Conservation (phyloP, 1,284 basidiomycete species). For the Chiua sp. region DNA sequence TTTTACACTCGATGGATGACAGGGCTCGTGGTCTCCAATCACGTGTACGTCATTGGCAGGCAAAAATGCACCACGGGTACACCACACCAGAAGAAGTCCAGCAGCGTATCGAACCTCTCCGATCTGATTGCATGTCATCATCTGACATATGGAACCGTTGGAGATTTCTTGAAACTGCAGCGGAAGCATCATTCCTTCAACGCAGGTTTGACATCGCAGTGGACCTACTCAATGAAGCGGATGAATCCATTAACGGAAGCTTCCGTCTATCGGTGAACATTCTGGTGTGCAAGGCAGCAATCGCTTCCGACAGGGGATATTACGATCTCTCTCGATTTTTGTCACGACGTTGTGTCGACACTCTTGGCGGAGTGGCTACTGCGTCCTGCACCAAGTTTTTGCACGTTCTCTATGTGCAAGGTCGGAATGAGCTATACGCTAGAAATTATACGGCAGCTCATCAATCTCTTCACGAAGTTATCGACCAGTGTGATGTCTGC, state of each 20-base stretch:
- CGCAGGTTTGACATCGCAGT: background rate
- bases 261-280: background rate
- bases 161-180: background rate
- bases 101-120: background rate
- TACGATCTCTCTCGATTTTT: background rate
- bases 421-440: background rate
- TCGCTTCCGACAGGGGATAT: background rate
- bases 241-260: background rate
- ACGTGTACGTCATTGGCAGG: background rate
- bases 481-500: background rate
- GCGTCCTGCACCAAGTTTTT: background rate
- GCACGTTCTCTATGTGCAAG: background rate
- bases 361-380: background rate
- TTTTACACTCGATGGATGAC: background rate
- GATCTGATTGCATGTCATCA: background rate
- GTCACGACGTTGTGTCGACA: background rate
- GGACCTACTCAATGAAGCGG: background rate
- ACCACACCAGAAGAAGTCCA: background rate
- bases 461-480: background rate
- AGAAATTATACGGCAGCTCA: background rate
- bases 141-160: background rate
- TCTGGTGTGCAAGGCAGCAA: background rate
- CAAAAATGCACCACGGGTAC: background rate
- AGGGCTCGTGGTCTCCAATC: background rate
- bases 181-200: background rate